Evolutionary conservation across 2,329 filamentous ascomycete species (phyloP).

Genomic region (Trichoderma lentiforme): DNA sequence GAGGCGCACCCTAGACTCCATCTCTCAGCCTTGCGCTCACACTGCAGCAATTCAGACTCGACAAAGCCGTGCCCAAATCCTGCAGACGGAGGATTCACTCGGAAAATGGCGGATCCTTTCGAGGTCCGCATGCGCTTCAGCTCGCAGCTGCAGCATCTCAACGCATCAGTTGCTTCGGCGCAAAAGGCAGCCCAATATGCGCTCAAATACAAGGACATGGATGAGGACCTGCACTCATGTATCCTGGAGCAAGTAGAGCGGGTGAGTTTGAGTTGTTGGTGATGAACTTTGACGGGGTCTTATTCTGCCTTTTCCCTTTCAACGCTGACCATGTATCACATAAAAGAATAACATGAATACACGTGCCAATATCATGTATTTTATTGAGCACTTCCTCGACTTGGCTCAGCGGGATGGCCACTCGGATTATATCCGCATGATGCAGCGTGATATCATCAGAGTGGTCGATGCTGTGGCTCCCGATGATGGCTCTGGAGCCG

Average conservation of each 20-base stretch:
- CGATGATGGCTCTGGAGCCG: slow-evolving; percentile 79
- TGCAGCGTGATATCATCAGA: slow-evolving; percentile 86
- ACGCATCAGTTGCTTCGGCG: slow-evolving; percentile 82
- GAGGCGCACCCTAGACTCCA: slow-evolving; percentile 2
- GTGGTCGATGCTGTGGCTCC: slow-evolving; percentile 92
- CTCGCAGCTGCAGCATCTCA: slow-evolving; percentile 81
- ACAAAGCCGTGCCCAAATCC: neutral
- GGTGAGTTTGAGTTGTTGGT: slow-evolving; percentile 39
- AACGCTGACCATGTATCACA: neutral
- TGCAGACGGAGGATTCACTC: neutral
- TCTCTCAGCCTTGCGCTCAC: slow-evolving; percentile 6
- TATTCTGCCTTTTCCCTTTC: neutral
- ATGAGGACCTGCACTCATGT: slow-evolving; percentile 95
- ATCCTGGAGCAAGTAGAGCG: slow-evolving; percentile 93
- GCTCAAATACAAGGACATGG: slow-evolving; percentile 87
- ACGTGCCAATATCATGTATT: slow-evolving; percentile 98
- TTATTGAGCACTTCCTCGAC: slow-evolving; percentile 92
- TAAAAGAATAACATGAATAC: slow-evolving; percentile 88
- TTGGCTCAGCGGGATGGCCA: slow-evolving; percentile 74
- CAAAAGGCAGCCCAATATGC: slow-evolving; percentile 95
- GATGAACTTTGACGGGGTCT: neutral
- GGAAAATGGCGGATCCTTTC: slow-evolving; percentile 73
- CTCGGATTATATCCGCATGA: slow-evolving; percentile 83
- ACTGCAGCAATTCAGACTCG: slow-evolving; percentile 4
- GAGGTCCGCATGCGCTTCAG: slow-evolving; percentile 98